phyloP scores from a whole-genome alignment of 495 filamentous ascomycete genomes.

The Penicillium soppii region DNA sequence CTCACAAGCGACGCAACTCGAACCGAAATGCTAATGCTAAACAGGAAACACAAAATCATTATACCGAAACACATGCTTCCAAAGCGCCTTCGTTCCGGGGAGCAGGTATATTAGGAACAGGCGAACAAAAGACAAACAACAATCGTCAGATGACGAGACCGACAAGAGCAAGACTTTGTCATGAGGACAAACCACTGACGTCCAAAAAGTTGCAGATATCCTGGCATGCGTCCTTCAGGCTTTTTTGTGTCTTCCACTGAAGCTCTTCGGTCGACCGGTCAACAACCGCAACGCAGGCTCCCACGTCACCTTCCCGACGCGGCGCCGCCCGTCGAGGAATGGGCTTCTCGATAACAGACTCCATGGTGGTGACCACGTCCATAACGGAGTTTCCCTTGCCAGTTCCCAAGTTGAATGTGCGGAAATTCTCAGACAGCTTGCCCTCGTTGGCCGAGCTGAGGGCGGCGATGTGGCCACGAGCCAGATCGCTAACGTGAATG shows the following conservation, averaged over 20 bases:
- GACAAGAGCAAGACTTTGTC: background rate
- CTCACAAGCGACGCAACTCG: slow-evolving; percentile 12
- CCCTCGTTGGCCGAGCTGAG: slow-evolving; percentile 40
- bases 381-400: slow-evolving; percentile 52
- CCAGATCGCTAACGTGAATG: slow-evolving; percentile 66
- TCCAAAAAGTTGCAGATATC: slow-evolving; percentile 74
- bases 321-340: slow-evolving; percentile 65
- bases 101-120: slow-evolving; percentile 14
- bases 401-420: slow-evolving; percentile 54
- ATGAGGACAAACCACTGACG: slow-evolving; percentile 35
- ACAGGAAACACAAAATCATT: slow-evolving; percentile 4
- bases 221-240: slow-evolving; percentile 77
- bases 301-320: slow-evolving; percentile 72
- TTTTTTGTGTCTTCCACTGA: slow-evolving; percentile 83
- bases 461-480: slow-evolving; percentile 62
- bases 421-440: slow-evolving; percentile 43
- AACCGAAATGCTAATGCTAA: slow-evolving; percentile 10
- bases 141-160: slow-evolving; percentile 6
- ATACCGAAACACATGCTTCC: slow-evolving; percentile 1
- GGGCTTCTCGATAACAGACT: slow-evolving; percentile 36
- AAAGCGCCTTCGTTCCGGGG: background rate
- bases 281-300: slow-evolving; percentile 78
- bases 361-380: slow-evolving; percentile 51
- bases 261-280: slow-evolving; percentile 81
- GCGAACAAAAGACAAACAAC: slow-evolving; percentile 8